Base-by-base conservation (phyloP, 2,329 filamentous ascomycete species). In the Huntiella abstrusa region DNA sequence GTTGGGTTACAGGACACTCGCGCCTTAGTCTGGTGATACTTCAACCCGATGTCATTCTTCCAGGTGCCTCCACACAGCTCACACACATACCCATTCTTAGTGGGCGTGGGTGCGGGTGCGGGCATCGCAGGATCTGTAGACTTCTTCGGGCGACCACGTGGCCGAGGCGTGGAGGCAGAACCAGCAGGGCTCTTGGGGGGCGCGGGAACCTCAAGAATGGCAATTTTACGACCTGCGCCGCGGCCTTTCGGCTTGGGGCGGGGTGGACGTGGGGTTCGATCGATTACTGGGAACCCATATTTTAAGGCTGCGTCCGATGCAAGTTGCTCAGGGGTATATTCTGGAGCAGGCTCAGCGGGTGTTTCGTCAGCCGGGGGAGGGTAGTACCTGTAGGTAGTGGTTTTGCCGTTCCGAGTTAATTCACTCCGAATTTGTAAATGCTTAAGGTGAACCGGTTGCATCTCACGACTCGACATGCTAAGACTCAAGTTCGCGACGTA, bases 21-120 rank as follows among this genome's bases (percentile, higher is more conserved):
- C 1, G 72, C 70, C 53, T 74, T 75, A 33, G 66, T 67, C 11
- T 69, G 57, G 51, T 77, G 73, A 53, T 77, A 77, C 43, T 73
- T 71, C 12, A 76, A 59, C 0, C 73, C 73, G 40, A 71, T 60
- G 33, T 69, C 62, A 44, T 76, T 76, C 55, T 74, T 75, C 71
- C 71, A 77, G 8, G 57, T 59, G 3, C 64, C 65, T 7, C 65
- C 65, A 49, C 73, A 77, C 38, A 65, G 69, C 7, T 70, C 64
- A 51, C 73, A 77, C 15, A 57, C 22, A 28, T 36, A 36, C 15
- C 15, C 34, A 36, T 36, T 43, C 11, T 13, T 19, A 7, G 41
- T 8, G 6, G 41, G 28, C 5, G 22, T 12, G 13, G 22, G 32
- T 15, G 13, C 5, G 3, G 41, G 13, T 13, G 41, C 7, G 7